Evolutionary conservation across 805 yeast species (phyloP).

Genomic region (Teunomyces pallodes): DNA sequence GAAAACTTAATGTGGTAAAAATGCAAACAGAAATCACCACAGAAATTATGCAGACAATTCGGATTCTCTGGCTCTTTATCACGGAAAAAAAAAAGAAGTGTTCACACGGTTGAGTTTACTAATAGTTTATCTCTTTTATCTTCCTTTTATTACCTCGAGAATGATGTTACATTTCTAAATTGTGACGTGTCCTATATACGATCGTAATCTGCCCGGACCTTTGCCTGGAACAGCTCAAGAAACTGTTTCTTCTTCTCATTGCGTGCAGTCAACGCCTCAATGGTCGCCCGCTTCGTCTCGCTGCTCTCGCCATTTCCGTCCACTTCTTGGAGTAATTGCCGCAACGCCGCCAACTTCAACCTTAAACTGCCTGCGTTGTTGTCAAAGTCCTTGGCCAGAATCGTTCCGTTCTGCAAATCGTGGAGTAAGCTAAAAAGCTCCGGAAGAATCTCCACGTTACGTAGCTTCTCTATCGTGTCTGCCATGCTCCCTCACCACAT

Average conservation of each 20-base stretch:
- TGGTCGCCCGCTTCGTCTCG: constrained; percentile 30
- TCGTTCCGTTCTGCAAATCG: constrained; percentile 31
- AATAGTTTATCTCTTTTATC: too few species aligned
- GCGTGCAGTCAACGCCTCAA: constrained; percentile 30
- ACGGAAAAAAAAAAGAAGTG: too few species aligned
- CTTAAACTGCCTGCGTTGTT: constrained; percentile 46
- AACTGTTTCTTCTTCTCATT: constrained; percentile 26
- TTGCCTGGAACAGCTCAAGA: constrained; percentile 14
- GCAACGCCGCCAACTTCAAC: constrained; percentile 35
- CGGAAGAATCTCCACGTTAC: constrained; percentile 34
- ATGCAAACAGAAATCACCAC: background rate
- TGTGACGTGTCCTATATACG: background rate
- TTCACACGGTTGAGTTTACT: too few species aligned
- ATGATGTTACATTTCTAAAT: background rate
- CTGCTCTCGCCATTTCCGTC: constrained; percentile 46
- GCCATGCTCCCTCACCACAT: constrained; percentile 3
- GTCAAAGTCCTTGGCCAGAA: constrained; percentile 42
- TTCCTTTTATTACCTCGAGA: too few species aligned
- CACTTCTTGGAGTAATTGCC: constrained; percentile 35
- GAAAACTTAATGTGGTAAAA: background rate
- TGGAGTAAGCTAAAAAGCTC: constrained; percentile 35
- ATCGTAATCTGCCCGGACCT: constrained; percentile 10
- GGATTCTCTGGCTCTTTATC: too few species aligned
- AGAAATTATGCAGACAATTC: background rate
- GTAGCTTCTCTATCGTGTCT: constrained; percentile 20